phyloP scores from a whole-genome alignment of 2,329 filamentous ascomycete genomes.

The Clarireedia homoeocarpa region DNA sequence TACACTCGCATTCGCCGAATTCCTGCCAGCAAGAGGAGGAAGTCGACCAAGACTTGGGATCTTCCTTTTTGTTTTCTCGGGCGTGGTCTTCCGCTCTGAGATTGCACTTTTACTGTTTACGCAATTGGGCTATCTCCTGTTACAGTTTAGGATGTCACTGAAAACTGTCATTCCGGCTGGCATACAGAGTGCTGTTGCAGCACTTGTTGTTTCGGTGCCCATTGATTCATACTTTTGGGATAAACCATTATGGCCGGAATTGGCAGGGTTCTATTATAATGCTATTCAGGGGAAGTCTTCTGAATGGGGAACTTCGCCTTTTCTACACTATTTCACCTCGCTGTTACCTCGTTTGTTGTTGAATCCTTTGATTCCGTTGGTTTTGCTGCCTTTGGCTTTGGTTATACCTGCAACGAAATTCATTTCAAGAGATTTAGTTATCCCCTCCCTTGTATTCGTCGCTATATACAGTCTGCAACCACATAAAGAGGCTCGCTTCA shows the following conservation, averaged over 20 bases:
- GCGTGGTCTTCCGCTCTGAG: conserved; percentile 83
- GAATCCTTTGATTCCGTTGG: conserved; percentile 59
- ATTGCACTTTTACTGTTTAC: conserved; percentile 71
- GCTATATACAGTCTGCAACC: conserved; percentile 79
- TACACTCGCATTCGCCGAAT: conserved; percentile 48
- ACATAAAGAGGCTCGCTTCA: conserved; percentile 94
- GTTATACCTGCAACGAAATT: conserved; percentile 37
- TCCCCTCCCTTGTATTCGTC: conserved; percentile 66
- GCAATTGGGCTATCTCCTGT: conserved; percentile 57
- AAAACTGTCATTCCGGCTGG: conserved; percentile 59
- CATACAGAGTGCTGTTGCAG: conserved; percentile 53
- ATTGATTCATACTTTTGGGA: conserved; percentile 96
- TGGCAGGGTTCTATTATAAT: conserved; percentile 86
- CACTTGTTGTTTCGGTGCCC: conserved; percentile 61
- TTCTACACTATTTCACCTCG: conserved; percentile 78
- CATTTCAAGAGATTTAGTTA: conserved; percentile 42
- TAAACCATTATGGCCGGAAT: conserved; percentile 78
- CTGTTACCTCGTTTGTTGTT: conserved; percentile 75
- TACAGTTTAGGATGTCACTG: conserved; percentile 44
- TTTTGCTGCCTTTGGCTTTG: conserved; percentile 48
- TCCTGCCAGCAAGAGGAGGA: conserved; percentile 36
- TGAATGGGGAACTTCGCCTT: conserved; percentile 81
- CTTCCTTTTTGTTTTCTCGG: conserved; percentile 69
- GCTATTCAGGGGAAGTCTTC: conserved; percentile 75
- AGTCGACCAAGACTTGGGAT: conserved; percentile 43